These are phyloP conservation scores for Dactylonectria macrodidyma DNA, from an alignment of 2,329 filamentous ascomycete species.

Conservation along the genomic window DNA sequence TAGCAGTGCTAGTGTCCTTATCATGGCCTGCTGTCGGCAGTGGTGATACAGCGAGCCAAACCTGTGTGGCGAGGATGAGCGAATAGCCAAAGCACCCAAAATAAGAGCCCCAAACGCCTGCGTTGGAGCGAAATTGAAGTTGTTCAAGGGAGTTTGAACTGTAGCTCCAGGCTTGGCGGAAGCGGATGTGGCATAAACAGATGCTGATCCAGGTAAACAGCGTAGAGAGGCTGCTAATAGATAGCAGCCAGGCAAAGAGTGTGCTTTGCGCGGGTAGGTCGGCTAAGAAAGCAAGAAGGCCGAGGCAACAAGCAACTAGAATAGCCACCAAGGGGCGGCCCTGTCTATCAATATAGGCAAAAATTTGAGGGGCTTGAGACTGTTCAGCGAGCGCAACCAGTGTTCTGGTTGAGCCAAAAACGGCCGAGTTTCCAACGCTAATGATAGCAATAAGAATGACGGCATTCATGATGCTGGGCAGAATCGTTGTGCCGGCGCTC, in stretches of 20 bases:
- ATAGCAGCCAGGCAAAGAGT: constrained; percentile 85
- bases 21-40: no score
- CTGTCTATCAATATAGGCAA: constrained; percentile 86
- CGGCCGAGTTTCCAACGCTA: constrained; percentile 91
- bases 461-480: constrained; percentile 93
- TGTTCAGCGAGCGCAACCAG: constrained; percentile 92
- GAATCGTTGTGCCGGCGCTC: constrained; percentile 82
- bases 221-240: constrained; percentile 79
- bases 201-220: constrained; percentile 89
- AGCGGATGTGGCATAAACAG: constrained; percentile 70
- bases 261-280: constrained; percentile 70
- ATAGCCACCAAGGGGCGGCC: constrained; percentile 88
- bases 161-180: no score
- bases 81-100: no score
- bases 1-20: no score
- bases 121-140: no score
- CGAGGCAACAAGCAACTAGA: constrained; percentile 74
- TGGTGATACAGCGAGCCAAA: no score
- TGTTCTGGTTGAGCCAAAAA: constrained; percentile 92
- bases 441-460: constrained; percentile 93
- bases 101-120: no score
- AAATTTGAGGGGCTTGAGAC: constrained; percentile 81
- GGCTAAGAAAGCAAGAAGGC: constrained; percentile 85
- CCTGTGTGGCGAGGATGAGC: no score
- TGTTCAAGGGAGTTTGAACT: no score